Evolutionary conservation across 2,329 filamentous ascomycete species (phyloP).

Genomic region (Nemania sp.): DNA sequence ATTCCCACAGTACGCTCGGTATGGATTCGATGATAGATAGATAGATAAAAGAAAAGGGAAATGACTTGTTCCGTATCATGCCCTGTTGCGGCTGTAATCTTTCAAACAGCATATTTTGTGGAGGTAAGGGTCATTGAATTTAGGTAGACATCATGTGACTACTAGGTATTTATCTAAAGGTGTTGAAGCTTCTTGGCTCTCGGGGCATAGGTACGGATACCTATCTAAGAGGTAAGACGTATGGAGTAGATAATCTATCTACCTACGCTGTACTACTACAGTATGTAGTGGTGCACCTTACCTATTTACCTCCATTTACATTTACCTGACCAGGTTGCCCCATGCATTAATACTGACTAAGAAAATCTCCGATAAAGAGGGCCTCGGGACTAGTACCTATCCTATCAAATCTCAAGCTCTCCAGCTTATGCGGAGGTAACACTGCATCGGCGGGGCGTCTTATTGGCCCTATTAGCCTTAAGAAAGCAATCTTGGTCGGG

Average conservation of each 20-base stretch:
- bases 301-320: too few relatives aligned
- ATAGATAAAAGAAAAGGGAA: too few relatives aligned
- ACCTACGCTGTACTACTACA: not conserved
- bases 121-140: not conserved
- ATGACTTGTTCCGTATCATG: not conserved
- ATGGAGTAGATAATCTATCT: not conserved
- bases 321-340: too few relatives aligned
- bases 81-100: not conserved
- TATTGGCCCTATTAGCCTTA: slow-evolving; percentile 33
- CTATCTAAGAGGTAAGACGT: too few relatives aligned
- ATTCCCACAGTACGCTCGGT: too few relatives aligned
- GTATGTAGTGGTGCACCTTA: too few relatives aligned
- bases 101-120: not conserved
- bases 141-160: not conserved
- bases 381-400: not conserved
- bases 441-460: slow-evolving; percentile 10
- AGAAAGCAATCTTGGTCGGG: slow-evolving; percentile 5
- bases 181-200: not conserved
- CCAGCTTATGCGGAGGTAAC: slow-evolving; percentile 4
- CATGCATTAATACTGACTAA: not conserved
- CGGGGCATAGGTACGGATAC: too few relatives aligned
- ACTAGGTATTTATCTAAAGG: not conserved
- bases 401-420: not conserved
- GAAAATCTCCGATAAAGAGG: slow-evolving; percentile 12
- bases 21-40: too few relatives aligned